phyloP scores from a whole-genome alignment of 2,329 filamentous ascomycete genomes.

The Paraphaeosphaeria minitans region DNA sequence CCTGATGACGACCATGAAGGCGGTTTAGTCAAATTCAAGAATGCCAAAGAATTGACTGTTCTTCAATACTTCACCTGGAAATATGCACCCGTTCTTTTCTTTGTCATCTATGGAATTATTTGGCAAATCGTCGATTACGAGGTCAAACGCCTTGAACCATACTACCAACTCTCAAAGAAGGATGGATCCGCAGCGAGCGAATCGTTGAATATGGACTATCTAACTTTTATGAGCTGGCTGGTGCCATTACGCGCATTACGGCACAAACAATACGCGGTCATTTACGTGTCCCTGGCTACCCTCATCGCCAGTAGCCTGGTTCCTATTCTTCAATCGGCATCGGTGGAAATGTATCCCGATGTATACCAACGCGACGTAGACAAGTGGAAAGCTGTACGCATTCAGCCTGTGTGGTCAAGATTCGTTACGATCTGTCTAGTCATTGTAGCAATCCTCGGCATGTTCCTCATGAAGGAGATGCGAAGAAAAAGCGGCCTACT shows the following conservation, averaged over 20 bases:
- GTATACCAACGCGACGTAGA: constrained; percentile 54
- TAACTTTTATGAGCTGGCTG: constrained; percentile 69
- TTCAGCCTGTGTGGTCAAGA: constrained; percentile 66
- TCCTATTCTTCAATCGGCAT: constrained; percentile 70
- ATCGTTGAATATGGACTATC: constrained; percentile 75
- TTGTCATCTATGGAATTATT: constrained; percentile 55
- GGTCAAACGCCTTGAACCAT: constrained; percentile 57
- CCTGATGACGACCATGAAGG: constrained; percentile 14
- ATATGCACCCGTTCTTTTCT: constrained; percentile 52
- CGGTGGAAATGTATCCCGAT: constrained; percentile 62
- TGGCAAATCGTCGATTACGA: constrained; percentile 59
- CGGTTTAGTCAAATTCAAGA: constrained; percentile 39
- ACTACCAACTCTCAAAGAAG: constrained; percentile 50
- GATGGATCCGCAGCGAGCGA: constrained; percentile 45
- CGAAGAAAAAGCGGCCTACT: constrained; percentile 68
- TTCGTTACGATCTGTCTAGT: constrained; percentile 62
- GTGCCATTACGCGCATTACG: constrained; percentile 67
- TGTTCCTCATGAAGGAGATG: constrained; percentile 64
- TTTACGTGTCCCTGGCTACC: constrained; percentile 67
- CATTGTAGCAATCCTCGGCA: constrained; percentile 63
- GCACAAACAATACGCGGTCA: constrained; percentile 70
- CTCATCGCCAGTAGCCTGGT: constrained; percentile 70
- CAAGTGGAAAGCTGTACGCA: constrained; percentile 59
- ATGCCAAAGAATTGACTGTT: constrained; percentile 35
- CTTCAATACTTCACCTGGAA: constrained; percentile 46